Conservation (phyloP, 2,329 filamentous ascomycete species). For the Aspergillus awamori region DNA sequence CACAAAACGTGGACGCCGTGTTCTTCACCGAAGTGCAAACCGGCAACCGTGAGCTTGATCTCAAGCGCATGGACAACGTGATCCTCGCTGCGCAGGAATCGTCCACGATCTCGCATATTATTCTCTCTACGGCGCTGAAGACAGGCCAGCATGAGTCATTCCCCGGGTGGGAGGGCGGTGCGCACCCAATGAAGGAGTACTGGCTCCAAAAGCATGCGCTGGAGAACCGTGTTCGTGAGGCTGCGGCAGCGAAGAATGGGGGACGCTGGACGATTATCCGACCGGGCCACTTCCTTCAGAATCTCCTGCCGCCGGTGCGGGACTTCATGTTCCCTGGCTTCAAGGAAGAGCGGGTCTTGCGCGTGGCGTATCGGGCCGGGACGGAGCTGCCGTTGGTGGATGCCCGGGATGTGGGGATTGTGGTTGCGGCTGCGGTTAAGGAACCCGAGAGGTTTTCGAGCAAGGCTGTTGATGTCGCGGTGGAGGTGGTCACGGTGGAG, state of each 20-base stretch:
- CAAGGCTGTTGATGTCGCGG: neutral
- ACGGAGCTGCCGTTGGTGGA: neutral
- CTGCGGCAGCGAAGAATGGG: neutral
- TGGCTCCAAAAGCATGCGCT: conserved; percentile 1
- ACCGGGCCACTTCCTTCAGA: neutral
- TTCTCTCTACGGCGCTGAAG: neutral
- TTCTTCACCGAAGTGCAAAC: neutral
- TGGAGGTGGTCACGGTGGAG: neutral
- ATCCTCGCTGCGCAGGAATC: neutral
- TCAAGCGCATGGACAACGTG: neutral
- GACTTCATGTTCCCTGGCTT: neutral
- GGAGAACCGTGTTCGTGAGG: neutral
- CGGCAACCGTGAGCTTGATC: neutral
- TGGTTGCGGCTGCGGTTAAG: neutral
- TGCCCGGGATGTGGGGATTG: conserved; percentile 3
- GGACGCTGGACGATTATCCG: neutral
- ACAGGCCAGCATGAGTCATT: neutral
- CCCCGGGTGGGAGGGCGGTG: neutral
- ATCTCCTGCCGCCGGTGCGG: neutral
- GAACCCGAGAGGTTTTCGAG: neutral
- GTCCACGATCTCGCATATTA: neutral
- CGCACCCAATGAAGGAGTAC: neutral
- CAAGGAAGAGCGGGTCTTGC: neutral
- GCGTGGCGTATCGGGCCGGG: neutral
- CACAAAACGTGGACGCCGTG: neutral